Evolutionary conservation across 129 eudicot species (phyloP).

Genomic region (Dittrichia graveolens): DNA sequence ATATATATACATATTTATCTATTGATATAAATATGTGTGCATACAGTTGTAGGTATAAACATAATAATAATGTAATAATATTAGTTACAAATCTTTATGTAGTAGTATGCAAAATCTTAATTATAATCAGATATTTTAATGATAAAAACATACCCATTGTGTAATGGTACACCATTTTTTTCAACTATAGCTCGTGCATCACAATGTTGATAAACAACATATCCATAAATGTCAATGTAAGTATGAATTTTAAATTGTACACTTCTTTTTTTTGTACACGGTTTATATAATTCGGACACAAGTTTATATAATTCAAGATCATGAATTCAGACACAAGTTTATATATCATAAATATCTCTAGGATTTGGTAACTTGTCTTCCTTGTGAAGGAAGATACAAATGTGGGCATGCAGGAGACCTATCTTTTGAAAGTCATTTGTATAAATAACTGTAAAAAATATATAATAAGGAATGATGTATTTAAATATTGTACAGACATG

Average conservation of each 20-base stretch:
- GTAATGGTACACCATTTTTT: neutral
- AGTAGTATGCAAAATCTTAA: too few species aligned
- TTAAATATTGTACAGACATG: too few species aligned
- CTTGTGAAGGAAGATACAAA: neutral
- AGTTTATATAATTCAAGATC: slow-evolving; percentile 3
- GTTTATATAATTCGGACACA: neutral
- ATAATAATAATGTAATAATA: too few species aligned
- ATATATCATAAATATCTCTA: neutral
- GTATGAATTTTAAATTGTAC: neutral
- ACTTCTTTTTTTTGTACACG: neutral
- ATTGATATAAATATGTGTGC: too few species aligned
- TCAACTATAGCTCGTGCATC: neutral
- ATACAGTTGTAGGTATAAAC: too few species aligned
- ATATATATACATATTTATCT: too few species aligned
- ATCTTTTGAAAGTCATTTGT: neutral
- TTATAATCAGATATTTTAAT: too few species aligned
- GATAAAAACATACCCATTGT: neutral
- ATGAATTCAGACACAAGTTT: neutral
- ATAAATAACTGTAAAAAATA: neutral
- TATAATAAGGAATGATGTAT: too few species aligned
- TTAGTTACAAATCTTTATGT: too few species aligned
- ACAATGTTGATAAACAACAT: neutral
- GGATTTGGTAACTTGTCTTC: neutral
- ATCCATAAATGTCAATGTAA: neutral
- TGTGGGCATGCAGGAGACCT: neutral